Evolutionary conservation across 116 monocot genomes (phyloP).

Genomic region (Phalaenopsis hybrid): DNA sequence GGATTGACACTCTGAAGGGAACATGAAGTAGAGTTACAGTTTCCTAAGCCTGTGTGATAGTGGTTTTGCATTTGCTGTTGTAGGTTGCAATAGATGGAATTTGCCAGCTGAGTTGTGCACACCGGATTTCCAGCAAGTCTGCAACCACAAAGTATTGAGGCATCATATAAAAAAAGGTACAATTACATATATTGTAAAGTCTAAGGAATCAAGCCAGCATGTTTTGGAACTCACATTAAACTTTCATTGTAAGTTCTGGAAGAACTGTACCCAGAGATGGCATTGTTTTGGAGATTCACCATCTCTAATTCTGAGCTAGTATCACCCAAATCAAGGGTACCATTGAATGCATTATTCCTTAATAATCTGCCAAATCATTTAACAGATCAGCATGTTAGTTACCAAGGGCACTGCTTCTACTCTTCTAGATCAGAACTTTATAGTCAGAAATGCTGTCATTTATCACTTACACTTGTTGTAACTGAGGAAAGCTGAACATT

Average conservation of each 20-base stretch:
- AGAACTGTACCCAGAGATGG: conserved; percentile 5
- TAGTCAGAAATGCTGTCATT: neutral
- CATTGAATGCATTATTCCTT: conserved; percentile 29
- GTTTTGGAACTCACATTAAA: conserved; percentile 17
- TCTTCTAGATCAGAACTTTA: neutral
- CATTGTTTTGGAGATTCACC: conserved; percentile 28
- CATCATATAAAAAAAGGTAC: neutral
- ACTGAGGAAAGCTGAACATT: conserved; percentile 18
- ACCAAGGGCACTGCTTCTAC: neutral
- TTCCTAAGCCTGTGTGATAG: conserved; percentile 23
- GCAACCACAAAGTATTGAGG: neutral
- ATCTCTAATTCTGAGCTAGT: conserved; percentile 15
- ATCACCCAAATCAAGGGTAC: conserved; percentile 26
- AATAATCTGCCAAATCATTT: conserved; percentile 20
- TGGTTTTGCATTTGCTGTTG: conserved; percentile 5
- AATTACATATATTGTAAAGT: neutral
- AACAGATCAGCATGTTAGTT: neutral
- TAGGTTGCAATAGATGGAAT: conserved; percentile 22
- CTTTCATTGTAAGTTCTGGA: conserved; percentile 14
- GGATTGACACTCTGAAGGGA: conserved; percentile 22
- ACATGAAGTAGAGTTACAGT: conserved; percentile 26
- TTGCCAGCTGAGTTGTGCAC: conserved; percentile 20
- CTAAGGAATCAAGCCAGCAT: neutral
- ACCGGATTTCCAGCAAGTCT: conserved; percentile 47
- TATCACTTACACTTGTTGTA: conserved; percentile 21